Evolutionary conservation across 768 basidiomycete genomes (phyloP).

Genomic region (Leccinum rimulosum): DNA sequence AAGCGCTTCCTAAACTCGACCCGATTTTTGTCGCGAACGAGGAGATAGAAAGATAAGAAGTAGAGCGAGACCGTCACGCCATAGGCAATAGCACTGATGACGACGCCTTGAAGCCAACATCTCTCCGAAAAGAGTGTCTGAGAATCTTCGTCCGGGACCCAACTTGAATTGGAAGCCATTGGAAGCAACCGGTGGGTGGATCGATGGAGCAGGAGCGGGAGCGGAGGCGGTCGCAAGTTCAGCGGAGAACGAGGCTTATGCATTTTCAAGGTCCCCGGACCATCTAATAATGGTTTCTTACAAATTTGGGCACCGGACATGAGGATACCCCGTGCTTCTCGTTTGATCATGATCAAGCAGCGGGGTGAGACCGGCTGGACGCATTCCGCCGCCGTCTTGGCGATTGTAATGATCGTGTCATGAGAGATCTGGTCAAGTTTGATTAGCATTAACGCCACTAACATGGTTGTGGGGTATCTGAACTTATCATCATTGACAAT

Average conservation of each 20-base stretch:
- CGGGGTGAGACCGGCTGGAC: background rate
- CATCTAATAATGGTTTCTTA: no score
- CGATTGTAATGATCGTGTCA: background rate
- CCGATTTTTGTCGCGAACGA: background rate
- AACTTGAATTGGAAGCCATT: conserved; percentile 19
- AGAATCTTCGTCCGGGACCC: conserved; percentile 13
- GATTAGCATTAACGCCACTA: background rate
- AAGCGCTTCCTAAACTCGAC: background rate
- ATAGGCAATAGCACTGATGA: background rate
- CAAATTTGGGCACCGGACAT: no score
- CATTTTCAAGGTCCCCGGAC: no score
- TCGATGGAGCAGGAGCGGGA: background rate
- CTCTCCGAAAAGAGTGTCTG: conserved; percentile 11
- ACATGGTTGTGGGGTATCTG: background rate
- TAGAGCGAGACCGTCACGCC: background rate
- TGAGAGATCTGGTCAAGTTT: background rate
- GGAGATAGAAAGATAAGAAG: background rate
- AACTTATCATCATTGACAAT: no score
- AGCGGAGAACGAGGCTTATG: no score
- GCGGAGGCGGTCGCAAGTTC: no score
- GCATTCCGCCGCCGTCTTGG: background rate
- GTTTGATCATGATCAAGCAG: background rate
- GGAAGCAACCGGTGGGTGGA: background rate
- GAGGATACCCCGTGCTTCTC: background rate
- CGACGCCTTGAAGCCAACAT: background rate